These are phyloP conservation scores for Tricholoma terreum DNA, from an alignment of 768 basidiomycete species.

Conservation along the genomic window DNA sequence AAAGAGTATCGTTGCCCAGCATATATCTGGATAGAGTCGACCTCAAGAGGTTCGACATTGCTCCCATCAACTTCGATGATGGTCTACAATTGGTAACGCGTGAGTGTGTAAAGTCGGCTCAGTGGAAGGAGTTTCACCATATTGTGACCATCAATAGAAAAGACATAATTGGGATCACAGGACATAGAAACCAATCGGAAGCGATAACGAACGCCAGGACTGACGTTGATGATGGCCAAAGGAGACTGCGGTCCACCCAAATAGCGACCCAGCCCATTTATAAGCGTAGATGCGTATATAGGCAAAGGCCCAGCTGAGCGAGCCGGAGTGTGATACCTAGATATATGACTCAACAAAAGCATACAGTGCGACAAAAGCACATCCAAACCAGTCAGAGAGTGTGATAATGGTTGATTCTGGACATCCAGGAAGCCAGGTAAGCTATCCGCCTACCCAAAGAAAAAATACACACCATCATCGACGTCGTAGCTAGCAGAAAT, in stretches of 20 bases:
- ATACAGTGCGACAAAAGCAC: too few relatives aligned
- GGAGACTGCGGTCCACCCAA: slow-evolving; percentile 28
- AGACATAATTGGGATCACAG: slow-evolving; percentile 40
- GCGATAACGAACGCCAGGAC: slow-evolving; percentile 40
- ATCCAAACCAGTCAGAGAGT: too few relatives aligned
- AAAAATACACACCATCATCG: too few relatives aligned
- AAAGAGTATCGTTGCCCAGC: slow-evolving; percentile 33
- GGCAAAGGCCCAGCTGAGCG: slow-evolving; percentile 14
- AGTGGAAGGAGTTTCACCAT: slow-evolving; percentile 18
- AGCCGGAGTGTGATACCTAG: slow-evolving; percentile 33
- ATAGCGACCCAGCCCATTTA: slow-evolving; percentile 50
- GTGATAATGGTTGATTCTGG: too few relatives aligned
- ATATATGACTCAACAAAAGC: too few relatives aligned
- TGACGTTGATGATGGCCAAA: slow-evolving; percentile 43
- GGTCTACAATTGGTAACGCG: slow-evolving; percentile 18
- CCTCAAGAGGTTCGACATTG: slow-evolving; percentile 25
- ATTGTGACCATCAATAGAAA: slow-evolving; percentile 41
- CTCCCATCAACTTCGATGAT: slow-evolving; percentile 39
- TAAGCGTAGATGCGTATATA: slow-evolving; percentile 38
- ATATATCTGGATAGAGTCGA: slow-evolving; percentile 38
- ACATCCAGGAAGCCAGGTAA: too few relatives aligned
- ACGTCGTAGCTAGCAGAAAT: too few relatives aligned
- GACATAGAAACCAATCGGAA: slow-evolving; percentile 50
- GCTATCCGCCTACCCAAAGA: too few relatives aligned
- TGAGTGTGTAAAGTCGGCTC: slow-evolving; percentile 5